Percentiles rank a stretch among this genome's conserved stretches.
These are phyloP conservation scores for Candida quercuum DNA, from an alignment of 805 yeast species.

Conservation along the genomic window DNA sequence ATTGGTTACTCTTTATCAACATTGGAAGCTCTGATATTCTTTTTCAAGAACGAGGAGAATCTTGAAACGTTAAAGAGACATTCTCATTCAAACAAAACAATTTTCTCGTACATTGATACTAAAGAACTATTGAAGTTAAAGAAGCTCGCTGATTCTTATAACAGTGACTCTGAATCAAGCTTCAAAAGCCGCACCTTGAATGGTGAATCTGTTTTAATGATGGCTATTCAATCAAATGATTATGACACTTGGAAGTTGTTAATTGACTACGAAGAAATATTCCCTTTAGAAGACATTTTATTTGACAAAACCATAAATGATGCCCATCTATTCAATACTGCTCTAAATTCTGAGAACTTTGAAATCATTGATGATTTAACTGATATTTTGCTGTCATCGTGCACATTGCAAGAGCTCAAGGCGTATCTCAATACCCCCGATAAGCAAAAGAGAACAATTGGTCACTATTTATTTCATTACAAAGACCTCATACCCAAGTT, in stretches of 20 bases:
- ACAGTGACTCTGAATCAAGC: slow-evolving; percentile 15
- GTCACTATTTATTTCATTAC: slow-evolving; percentile 67
- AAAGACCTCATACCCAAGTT: slow-evolving; percentile 43
- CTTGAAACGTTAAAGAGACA: slow-evolving; percentile 30
- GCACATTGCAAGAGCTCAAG: slow-evolving; percentile 40
- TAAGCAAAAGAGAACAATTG: slow-evolving; percentile 51
- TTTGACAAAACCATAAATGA: slow-evolving; percentile 54
- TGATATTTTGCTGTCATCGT: slow-evolving; percentile 35
- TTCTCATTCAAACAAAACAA: slow-evolving; percentile 43
- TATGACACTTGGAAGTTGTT: slow-evolving; percentile 43
- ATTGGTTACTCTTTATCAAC: slow-evolving; percentile 78
- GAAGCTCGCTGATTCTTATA: slow-evolving; percentile 23
- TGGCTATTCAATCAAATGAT: slow-evolving; percentile 49
- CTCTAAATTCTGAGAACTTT: slow-evolving; percentile 50
- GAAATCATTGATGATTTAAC: slow-evolving; percentile 43
- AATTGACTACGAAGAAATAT: slow-evolving; percentile 38
- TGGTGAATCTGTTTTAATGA: slow-evolving; percentile 71
- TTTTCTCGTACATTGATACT: slow-evolving; percentile 48
- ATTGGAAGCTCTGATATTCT: slow-evolving; percentile 73
- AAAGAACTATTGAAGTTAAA: slow-evolving; percentile 23
- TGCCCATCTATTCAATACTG: slow-evolving; percentile 52
- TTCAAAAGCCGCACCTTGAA: slow-evolving; percentile 36
- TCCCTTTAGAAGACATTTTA: slow-evolving; percentile 61
- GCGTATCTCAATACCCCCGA: slow-evolving; percentile 50
- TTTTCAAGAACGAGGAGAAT: slow-evolving; percentile 40